Evolutionary conservation across 164 flowering plant species (phyloP).

Genomic region (Amborella trichopoda): DNA sequence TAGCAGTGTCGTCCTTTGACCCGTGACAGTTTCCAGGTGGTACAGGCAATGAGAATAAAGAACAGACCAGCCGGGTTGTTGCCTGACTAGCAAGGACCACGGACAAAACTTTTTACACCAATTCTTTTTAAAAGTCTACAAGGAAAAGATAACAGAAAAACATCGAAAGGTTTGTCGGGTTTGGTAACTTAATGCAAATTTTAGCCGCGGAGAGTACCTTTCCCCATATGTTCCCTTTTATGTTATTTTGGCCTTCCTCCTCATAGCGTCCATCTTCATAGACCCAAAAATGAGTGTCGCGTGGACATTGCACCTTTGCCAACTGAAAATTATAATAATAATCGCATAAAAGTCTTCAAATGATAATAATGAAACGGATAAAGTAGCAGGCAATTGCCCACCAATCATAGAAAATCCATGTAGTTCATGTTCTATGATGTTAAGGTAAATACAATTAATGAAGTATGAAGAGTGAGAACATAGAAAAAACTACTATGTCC

Average conservation of each 20-base stretch:
- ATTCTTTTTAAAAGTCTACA: not conserved
- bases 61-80: conserved; percentile 50
- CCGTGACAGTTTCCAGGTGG: conserved; percentile 50
- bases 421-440: too few relatives aligned
- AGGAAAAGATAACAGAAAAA: too few relatives aligned
- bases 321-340: too few relatives aligned
- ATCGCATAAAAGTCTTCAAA: too few relatives aligned
- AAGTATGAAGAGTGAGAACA: too few relatives aligned
- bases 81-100: conserved; percentile 45
- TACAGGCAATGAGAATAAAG: conserved; percentile 73
- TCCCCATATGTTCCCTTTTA: conserved; percentile 93
- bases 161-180: too few relatives aligned
- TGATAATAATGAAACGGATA: too few relatives aligned
- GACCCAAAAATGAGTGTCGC: conserved; percentile 97
- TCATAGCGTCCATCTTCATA: conserved; percentile 97
- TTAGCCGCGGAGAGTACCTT: conserved; percentile 37
- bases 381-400: too few relatives aligned
- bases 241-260: conserved; percentile 97
- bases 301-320: conserved; percentile 95
- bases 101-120: conserved; percentile 5
- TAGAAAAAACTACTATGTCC: too few relatives aligned
- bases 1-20: conserved; percentile 33
- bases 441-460: too few relatives aligned
- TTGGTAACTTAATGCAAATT: too few relatives aligned
- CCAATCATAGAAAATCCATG: too few relatives aligned